These are phyloP conservation scores for Aechmea fasciata DNA, from an alignment of 176 grass and related monocot genomes.

Conservation along the genomic window DNA sequence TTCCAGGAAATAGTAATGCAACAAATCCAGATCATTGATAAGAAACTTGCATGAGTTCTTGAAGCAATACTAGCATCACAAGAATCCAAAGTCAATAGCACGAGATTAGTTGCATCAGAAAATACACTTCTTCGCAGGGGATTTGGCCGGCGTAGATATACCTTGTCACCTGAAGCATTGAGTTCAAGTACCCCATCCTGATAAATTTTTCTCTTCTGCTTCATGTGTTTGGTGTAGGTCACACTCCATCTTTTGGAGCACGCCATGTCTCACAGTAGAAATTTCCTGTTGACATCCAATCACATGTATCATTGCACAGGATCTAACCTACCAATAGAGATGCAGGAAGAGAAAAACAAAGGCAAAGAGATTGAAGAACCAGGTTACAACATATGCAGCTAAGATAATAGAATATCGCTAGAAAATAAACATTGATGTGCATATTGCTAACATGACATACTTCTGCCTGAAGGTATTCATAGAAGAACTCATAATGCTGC, in stretches of 20 bases:
- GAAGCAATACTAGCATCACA: not conserved
- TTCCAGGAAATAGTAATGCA: not conserved
- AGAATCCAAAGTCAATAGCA: conserved; percentile 21
- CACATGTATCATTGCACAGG: not conserved
- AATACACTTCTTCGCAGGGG: not conserved
- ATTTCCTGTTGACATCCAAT: not conserved
- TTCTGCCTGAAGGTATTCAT: too few relatives aligned
- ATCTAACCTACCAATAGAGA: not conserved
- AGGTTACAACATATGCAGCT: not conserved
- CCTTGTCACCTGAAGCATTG: conserved; percentile 38
- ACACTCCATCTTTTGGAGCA: conserved; percentile 32
- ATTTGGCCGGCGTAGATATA: conserved; percentile 12
- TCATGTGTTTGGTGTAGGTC: conserved; percentile 78
- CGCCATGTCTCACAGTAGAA: not conserved
- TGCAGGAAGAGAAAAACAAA: not conserved
- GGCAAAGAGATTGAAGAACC: not conserved
- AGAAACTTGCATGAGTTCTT: not conserved
- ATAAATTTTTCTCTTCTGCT: conserved; percentile 84
- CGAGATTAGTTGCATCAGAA: conserved; percentile 13
- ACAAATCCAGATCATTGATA: not conserved
- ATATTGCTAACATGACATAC: too few relatives aligned
- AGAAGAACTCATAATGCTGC: too few relatives aligned
- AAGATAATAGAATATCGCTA: not conserved
- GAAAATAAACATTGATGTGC: not conserved
- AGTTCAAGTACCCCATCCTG: conserved; percentile 53